phyloP scores from a whole-genome alignment of 2,329 filamentous ascomycete genomes.

The Penicillium sp. region DNA sequence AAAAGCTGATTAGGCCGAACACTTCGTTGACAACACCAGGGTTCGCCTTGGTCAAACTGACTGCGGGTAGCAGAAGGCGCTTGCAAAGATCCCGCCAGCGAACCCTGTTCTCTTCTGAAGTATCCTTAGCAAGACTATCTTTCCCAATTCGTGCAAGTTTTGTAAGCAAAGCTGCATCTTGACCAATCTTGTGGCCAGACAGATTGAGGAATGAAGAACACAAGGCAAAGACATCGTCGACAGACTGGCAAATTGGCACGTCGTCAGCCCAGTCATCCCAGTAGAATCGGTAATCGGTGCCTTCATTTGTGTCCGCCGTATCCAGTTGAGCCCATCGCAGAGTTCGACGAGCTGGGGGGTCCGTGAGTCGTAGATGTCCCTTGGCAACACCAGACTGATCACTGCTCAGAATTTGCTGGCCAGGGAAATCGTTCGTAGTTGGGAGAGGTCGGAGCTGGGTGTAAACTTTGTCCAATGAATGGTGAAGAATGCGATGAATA shows the following conservation, averaged over 20 bases:
- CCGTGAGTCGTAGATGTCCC: conserved; percentile 66
- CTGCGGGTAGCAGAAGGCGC: conserved; percentile 80
- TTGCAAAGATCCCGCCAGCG: conserved; percentile 87
- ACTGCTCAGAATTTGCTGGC: conserved; percentile 55
- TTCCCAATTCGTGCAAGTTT: conserved; percentile 86
- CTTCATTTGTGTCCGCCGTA: conserved; percentile 73
- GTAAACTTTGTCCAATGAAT: conserved; percentile 79
- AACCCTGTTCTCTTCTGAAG: conserved; percentile 68
- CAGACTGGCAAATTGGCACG: conserved; percentile 83
- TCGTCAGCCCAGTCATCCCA: conserved; percentile 98
- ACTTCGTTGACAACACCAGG: conserved; percentile 83
- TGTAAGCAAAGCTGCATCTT: conserved; percentile 74
- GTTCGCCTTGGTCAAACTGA: conserved; percentile 85
- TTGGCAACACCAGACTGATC: conserved; percentile 73
- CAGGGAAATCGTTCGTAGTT: conserved; percentile 47
- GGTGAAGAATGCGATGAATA: conserved; percentile 82
- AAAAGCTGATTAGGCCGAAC: conserved; percentile 80
- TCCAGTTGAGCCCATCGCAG: conserved; percentile 86
- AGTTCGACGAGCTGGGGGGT: conserved; percentile 66
- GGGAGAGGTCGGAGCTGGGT: conserved; percentile 54
- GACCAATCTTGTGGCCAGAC: conserved; percentile 86
- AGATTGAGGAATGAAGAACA: conserved; percentile 83
- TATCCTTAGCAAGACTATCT: conserved; percentile 72
- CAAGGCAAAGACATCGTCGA: conserved; percentile 88
- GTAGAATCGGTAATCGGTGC: conserved; percentile 84